Evolutionary conservation across 352 stramenopile species (phyloP).

Genomic region (Phytophthora fragariaefolia): DNA sequence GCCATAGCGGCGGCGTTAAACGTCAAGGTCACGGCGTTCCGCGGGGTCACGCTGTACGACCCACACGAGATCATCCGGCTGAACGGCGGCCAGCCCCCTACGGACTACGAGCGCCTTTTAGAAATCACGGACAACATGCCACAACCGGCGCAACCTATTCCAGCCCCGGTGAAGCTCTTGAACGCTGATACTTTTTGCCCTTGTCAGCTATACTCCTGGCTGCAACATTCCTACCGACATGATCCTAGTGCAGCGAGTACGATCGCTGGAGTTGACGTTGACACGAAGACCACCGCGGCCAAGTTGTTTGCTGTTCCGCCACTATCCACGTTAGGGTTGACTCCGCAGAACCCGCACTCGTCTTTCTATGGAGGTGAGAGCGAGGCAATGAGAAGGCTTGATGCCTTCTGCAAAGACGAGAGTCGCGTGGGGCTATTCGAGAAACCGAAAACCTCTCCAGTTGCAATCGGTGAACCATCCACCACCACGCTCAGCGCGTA

Average conservation of each 20-base stretch:
- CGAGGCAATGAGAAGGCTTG: slow-evolving; percentile 51
- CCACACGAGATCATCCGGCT: slow-evolving; percentile 56
- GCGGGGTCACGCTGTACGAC: slow-evolving; percentile 66
- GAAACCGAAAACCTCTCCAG: slow-evolving; percentile 96
- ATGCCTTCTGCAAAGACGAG: slow-evolving; percentile 65
- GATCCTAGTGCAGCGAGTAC: slow-evolving; percentile 9
- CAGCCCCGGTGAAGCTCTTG: slow-evolving; percentile 35
- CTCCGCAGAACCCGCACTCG: slow-evolving; percentile 39
- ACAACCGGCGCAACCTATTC: slow-evolving; percentile 56
- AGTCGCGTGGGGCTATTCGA: slow-evolving; percentile 92
- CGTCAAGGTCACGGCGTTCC: slow-evolving; percentile 45
- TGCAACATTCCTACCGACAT: slow-evolving; percentile 37
- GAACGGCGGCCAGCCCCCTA: slow-evolving; percentile 51
- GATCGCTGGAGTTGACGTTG: slow-evolving; percentile 37
- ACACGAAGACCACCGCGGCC: not conserved
- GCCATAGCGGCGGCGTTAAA: slow-evolving; percentile 40
- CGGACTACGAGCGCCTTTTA: slow-evolving; percentile 62
- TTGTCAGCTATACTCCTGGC: slow-evolving; percentile 36
- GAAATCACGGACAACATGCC: slow-evolving; percentile 61
- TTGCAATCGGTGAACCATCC: slow-evolving; percentile 77
- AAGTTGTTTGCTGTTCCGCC: slow-evolving; percentile 49
- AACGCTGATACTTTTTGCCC: slow-evolving; percentile 31
- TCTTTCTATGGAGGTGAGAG: slow-evolving; percentile 69
- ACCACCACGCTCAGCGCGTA: slow-evolving; percentile 96
- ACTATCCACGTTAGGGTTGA: slow-evolving; percentile 52